phyloP scores from a whole-genome alignment of 805 yeast species.

The Torulaspora franciscae region DNA sequence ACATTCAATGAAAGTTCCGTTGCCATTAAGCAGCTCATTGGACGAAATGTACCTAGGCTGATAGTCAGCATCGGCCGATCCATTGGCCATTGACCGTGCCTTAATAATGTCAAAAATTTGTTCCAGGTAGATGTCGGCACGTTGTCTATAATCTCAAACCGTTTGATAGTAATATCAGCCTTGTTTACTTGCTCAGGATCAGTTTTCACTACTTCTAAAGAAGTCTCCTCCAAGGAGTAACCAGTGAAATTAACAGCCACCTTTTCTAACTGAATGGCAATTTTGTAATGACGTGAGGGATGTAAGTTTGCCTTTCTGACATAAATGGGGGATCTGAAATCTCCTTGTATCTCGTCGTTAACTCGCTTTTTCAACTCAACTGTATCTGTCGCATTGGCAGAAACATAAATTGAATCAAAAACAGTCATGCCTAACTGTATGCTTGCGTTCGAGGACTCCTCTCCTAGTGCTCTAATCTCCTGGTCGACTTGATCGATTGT shows the following conservation, averaged over 20 bases:
- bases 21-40: slow-evolving; percentile 58
- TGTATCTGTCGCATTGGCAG: slow-evolving; percentile 48
- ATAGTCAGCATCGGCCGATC: slow-evolving; percentile 58
- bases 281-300: slow-evolving; percentile 60
- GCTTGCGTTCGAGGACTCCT: slow-evolving; percentile 6
- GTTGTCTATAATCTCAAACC: slow-evolving; percentile 65
- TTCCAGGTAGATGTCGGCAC: slow-evolving; percentile 90
- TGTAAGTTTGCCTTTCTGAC: slow-evolving; percentile 50
- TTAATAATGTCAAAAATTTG: slow-evolving; percentile 66
- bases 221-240: slow-evolving; percentile 46
- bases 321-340: slow-evolving; percentile 20
- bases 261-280: slow-evolving; percentile 51
- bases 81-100: slow-evolving; percentile 59
- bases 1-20: slow-evolving; percentile 58
- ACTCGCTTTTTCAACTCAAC: slow-evolving; percentile 47
- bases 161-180: slow-evolving; percentile 46
- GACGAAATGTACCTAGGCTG: slow-evolving; percentile 55
- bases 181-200: slow-evolving; percentile 46
- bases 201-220: slow-evolving; percentile 23
- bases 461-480: slow-evolving; percentile 24
- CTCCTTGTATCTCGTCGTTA: slow-evolving; percentile 46
- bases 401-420: slow-evolving; percentile 74
- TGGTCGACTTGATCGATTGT: slow-evolving; percentile 60
- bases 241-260: slow-evolving; percentile 46
- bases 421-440: slow-evolving; percentile 18